phyloP scores from a whole-genome alignment of 2,329 filamentous ascomycete genomes.

The Trichoderma brevicompactum region DNA sequence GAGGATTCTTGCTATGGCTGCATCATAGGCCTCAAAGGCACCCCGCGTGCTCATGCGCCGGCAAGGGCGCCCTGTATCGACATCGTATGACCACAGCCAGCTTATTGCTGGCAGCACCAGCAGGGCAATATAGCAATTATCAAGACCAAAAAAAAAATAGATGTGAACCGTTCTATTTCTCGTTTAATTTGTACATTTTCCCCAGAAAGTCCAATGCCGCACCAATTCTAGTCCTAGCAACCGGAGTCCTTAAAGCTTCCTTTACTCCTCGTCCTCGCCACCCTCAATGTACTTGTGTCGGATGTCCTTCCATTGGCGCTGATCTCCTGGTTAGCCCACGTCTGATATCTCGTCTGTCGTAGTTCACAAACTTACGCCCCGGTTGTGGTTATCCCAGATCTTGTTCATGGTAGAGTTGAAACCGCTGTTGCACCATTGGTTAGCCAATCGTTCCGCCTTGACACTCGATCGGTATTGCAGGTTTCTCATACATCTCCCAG shows the following conservation, averaged over 20 bases:
- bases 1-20: neutral
- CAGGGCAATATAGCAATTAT: neutral
- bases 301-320: constrained; percentile 99
- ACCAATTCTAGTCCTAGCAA: constrained; percentile 30
- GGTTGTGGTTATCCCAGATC: constrained; percentile 90
- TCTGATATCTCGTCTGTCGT: neutral
- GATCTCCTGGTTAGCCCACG: constrained; percentile 37
- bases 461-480: neutral
- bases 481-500: constrained; percentile 80
- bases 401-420: constrained; percentile 83
- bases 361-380: constrained; percentile 70
- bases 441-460: constrained; percentile 36
- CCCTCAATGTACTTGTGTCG: constrained; percentile 82
- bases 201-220: constrained; percentile 34
- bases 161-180: constrained; percentile 38
- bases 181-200: constrained; percentile 43
- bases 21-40: neutral
- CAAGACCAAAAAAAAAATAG: constrained; percentile 7
- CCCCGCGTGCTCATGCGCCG: neutral
- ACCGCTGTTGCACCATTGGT: constrained; percentile 58
- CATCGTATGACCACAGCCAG: constrained; percentile 16
- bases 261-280: constrained; percentile 65
- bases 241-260: constrained; percentile 6
- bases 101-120: neutral
- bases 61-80: neutral